Percentiles rank a stretch among this genome's conserved stretches.
Evolutionary conservation across 208 protist species (phyloP).

Genomic region (Trypanosomatidae sp.): DNA sequence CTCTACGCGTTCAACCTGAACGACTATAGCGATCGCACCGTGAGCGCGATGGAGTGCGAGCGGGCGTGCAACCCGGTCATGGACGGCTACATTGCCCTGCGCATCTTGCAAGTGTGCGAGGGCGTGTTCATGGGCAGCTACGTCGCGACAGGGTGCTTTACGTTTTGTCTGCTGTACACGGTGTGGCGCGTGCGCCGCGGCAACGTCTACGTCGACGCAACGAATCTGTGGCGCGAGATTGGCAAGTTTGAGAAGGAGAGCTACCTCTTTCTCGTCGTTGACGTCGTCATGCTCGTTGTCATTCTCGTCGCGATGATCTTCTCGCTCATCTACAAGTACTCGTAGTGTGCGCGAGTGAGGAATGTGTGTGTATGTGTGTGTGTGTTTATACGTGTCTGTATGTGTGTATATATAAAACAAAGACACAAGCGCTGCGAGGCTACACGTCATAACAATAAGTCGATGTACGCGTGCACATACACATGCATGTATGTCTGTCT

Average conservation of each 20-base stretch:
- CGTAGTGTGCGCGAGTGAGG: neutral
- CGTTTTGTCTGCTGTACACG: slow-evolving; percentile 13
- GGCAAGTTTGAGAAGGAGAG: slow-evolving; percentile 40
- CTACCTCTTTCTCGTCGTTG: slow-evolving; percentile 37
- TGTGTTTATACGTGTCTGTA: too few species aligned
- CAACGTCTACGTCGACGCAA: slow-evolving; percentile 60
- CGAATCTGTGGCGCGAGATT: slow-evolving; percentile 62
- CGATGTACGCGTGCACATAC: too few species aligned
- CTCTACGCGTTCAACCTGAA: slow-evolving; percentile 72
- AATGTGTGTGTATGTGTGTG: neutral
- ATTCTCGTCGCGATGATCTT: slow-evolving; percentile 55
- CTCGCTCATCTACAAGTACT: slow-evolving; percentile 39
- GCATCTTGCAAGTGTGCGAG: slow-evolving; percentile 48
- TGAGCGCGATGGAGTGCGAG: slow-evolving; percentile 72
- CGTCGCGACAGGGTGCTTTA: slow-evolving; percentile 17
- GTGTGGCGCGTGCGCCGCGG: slow-evolving; percentile 35
- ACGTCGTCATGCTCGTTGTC: slow-evolving; percentile 40
- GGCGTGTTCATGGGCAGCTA: slow-evolving; percentile 31
- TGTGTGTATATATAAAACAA: too few species aligned
- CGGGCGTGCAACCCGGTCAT: slow-evolving; percentile 61
- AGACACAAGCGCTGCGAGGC: too few species aligned
- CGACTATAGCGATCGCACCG: slow-evolving; percentile 63
- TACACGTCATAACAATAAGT: too few species aligned
- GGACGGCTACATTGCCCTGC: slow-evolving; percentile 50
- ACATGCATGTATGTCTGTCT: too few species aligned